A percentile compares a stretch with the other conserved stretches of the same genome.
Conservation (phyloP, 306 rosid genomes). For the Gastrolobium villosum region DNA sequence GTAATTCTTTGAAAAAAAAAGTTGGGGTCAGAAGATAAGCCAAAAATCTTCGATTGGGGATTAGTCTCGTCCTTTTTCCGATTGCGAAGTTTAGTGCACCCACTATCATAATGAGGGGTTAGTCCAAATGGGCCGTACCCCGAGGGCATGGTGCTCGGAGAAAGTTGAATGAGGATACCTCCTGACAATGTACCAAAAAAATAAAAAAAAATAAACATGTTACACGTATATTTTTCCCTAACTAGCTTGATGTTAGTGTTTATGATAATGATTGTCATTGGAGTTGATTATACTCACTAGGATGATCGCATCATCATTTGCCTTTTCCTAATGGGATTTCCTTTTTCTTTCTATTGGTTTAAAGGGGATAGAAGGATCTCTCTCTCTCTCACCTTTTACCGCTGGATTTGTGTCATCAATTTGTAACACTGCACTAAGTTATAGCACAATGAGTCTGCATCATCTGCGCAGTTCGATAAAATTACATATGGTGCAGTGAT, state of each 20-base stretch:
- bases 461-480: too few species aligned
- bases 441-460: neutral
- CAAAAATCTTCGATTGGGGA: too few species aligned
- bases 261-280: conserved; percentile 39
- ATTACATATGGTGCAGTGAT: too few species aligned
- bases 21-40: too few species aligned
- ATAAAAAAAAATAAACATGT: conserved; percentile 41
- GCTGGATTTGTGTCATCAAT: conserved; percentile 39
- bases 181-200: too few species aligned
- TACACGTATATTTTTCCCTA: conserved; percentile 34
- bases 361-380: conserved; percentile 45
- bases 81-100: too few species aligned
- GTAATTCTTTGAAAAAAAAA: too few species aligned
- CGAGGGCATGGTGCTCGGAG: too few species aligned
- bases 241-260: conserved; percentile 30
- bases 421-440: conserved; percentile 26
- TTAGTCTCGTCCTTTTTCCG: too few species aligned
- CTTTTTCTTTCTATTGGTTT: conserved; percentile 53
- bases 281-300: conserved; percentile 41
- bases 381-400: conserved; percentile 22
- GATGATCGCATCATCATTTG: conserved; percentile 42
- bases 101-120: too few species aligned
- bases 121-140: too few species aligned
- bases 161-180: too few species aligned
- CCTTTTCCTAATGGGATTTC: conserved; percentile 41